phyloP scores from a whole-genome alignment of 768 basidiomycete genomes.

The Lactarius sanguifluus region DNA sequence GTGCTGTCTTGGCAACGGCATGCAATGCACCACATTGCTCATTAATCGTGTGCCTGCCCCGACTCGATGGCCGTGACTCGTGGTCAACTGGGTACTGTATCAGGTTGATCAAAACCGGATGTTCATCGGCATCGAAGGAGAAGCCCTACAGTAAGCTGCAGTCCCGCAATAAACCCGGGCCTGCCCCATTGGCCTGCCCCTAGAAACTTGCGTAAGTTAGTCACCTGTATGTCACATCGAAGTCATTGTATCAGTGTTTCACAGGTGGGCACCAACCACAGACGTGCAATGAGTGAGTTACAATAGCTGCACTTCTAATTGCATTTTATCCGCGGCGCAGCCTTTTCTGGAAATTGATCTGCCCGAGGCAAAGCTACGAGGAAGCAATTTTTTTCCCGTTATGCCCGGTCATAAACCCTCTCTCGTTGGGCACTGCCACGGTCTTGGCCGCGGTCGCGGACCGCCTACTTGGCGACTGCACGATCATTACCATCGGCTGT shows the following conservation, averaged over 20 bases:
- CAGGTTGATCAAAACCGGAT: not conserved
- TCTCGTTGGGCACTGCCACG: not conserved
- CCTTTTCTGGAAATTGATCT: not conserved
- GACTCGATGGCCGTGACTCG: not conserved
- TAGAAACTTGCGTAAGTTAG: not conserved
- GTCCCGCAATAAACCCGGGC: not conserved
- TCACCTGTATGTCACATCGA: not conserved
- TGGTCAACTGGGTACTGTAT: too few relatives aligned
- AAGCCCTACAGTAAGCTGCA: not conserved
- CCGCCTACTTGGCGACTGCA: not conserved
- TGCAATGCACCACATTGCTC: not conserved
- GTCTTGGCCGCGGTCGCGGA: not conserved
- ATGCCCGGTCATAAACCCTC: not conserved
- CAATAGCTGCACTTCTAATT: not conserved
- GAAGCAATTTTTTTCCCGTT: not conserved
- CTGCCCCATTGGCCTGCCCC: not conserved
- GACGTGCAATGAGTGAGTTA: not conserved
- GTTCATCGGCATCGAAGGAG: not conserved
- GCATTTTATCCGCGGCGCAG: not conserved
- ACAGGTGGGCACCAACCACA: not conserved
- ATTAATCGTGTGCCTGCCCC: not conserved
- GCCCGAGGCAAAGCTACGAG: not conserved
- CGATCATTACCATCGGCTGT: not conserved
- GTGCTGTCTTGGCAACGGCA: not conserved
- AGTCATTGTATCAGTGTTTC: not conserved